phyloP scores from a whole-genome alignment of 495 filamentous ascomycete genomes.

The Xanthoparmelia taractica region DNA sequence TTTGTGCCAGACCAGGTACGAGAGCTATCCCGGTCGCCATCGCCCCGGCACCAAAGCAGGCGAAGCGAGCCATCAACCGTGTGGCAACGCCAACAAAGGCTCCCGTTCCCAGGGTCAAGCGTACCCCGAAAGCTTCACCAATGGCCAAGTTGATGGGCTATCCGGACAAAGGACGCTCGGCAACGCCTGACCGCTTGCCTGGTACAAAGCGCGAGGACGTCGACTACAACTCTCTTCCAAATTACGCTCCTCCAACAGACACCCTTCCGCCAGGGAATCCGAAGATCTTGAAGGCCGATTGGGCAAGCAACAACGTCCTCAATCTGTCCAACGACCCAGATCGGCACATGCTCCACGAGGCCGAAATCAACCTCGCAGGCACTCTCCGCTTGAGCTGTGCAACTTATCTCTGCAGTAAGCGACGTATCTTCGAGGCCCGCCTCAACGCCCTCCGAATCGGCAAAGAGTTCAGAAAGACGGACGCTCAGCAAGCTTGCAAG shows the following conservation, averaged over 20 bases:
- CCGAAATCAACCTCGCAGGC: conserved; percentile 71
- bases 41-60: conserved; percentile 31
- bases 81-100: conserved; percentile 19
- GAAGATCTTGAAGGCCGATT: conserved; percentile 71
- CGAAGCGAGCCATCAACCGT: conserved; percentile 26
- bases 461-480: conserved; percentile 95
- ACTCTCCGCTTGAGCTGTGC: conserved; percentile 79
- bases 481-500: conserved; percentile 93
- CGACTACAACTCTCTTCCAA: conserved; percentile 69
- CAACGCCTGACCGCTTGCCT: conserved; percentile 38
- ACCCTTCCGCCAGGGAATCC: conserved; percentile 57
- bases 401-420: conserved; percentile 90
- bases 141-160: conserved; percentile 35
- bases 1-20: conserved; percentile 24
- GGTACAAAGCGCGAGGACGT: conserved; percentile 72
- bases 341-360: conserved; percentile 64
- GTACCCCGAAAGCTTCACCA: conserved; percentile 37
- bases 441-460: conserved; percentile 58
- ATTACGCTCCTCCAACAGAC: conserved; percentile 66
- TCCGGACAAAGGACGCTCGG: conserved; percentile 36
- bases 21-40: conserved; percentile 20
- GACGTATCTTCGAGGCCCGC: conserved; percentile 78
- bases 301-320: conserved; percentile 67
- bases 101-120: conserved; percentile 37
- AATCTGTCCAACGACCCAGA: conserved; percentile 77